phyloP scores from a whole-genome alignment of 352 stramenopile genomes.

The Pythium insidiosum region DNA sequence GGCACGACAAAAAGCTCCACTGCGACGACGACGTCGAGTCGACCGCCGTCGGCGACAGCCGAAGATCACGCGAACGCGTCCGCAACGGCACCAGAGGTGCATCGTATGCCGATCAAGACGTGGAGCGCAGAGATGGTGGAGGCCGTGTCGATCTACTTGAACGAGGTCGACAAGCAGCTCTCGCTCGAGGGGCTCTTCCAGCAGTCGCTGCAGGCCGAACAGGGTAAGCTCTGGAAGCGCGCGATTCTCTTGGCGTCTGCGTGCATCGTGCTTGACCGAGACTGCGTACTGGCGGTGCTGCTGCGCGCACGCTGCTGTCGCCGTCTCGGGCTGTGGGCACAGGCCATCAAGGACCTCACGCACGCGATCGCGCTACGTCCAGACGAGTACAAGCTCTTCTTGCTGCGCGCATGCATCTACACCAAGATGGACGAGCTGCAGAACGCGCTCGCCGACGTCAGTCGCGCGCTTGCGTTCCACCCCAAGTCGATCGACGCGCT shows the following conservation, averaged over 20 bases:
- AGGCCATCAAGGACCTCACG: conserved; percentile 61
- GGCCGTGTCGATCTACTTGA: conserved; percentile 37
- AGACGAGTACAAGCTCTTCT: conserved; percentile 43
- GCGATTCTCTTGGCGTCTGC: conserved; percentile 63
- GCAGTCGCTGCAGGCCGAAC: conserved; percentile 38
- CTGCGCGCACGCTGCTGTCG: conserved; percentile 61
- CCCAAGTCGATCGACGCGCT: conserved; percentile 61
- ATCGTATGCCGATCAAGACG: conserved; percentile 29
- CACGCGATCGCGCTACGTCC: conserved; percentile 36
- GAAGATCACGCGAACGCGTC: not conserved
- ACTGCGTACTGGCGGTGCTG: conserved; percentile 47
- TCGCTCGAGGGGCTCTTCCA: conserved; percentile 60
- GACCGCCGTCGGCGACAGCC: not conserved
- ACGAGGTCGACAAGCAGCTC: conserved; percentile 43
- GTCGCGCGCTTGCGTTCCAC: conserved; percentile 43
- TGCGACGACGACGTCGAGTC: not conserved
- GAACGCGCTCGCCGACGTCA: conserved; percentile 48
- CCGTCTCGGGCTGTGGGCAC: conserved; percentile 59
- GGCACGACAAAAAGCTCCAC: not conserved
- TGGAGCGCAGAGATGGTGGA: conserved; percentile 36
- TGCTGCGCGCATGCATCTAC: conserved; percentile 50
- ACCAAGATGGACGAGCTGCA: conserved; percentile 45
- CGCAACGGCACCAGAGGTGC: not conserved
- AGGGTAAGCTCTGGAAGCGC: conserved; percentile 54
- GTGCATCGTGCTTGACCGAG: conserved; percentile 57